Evolutionary conservation across 2,329 filamentous ascomycete genomes (phyloP).

Genomic region (Lecanicillium sp.): DNA sequence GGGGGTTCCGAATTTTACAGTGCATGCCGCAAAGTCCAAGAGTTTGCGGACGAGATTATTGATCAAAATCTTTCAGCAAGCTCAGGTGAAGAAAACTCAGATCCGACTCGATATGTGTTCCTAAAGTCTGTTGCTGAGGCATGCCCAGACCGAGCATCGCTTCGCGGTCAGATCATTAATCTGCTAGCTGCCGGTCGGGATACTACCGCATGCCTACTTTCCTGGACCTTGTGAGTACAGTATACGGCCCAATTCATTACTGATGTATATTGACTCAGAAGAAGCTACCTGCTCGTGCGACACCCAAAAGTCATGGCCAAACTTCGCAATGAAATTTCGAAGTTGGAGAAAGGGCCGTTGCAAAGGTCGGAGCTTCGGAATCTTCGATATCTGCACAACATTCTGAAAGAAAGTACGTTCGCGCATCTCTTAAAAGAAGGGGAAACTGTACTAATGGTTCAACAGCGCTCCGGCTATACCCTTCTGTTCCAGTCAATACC

Average conservation of each 20-base stretch:
- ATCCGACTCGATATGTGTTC: too few species aligned
- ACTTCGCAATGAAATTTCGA: slow-evolving; percentile 1
- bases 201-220: slow-evolving; percentile 10
- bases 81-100: too few species aligned
- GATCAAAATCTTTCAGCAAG: too few species aligned
- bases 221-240: slow-evolving; percentile 10
- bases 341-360: too few species aligned
- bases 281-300: neutral
- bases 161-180: slow-evolving; percentile 9
- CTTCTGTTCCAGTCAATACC: slow-evolving; percentile 8
- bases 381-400: neutral
- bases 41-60: slow-evolving; percentile 6
- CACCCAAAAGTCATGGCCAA: slow-evolving; percentile 1
- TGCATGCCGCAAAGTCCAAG: slow-evolving; percentile 9
- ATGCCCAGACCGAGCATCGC: too few species aligned
- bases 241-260: neutral
- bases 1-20: slow-evolving; percentile 4
- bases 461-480: slow-evolving; percentile 14
- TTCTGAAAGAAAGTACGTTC: slow-evolving; percentile 8
- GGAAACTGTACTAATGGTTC: too few species aligned
- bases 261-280: slow-evolving; percentile 1
- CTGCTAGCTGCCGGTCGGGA: slow-evolving; percentile 10
- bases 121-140: too few species aligned
- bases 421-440: too few species aligned
- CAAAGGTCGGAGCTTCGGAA: too few species aligned